Percentiles rank a stretch among this genome's conserved stretches.
Evolutionary conservation across 176 grass and related monocot genomes (phyloP).

Genomic region (Avena insularis): DNA sequence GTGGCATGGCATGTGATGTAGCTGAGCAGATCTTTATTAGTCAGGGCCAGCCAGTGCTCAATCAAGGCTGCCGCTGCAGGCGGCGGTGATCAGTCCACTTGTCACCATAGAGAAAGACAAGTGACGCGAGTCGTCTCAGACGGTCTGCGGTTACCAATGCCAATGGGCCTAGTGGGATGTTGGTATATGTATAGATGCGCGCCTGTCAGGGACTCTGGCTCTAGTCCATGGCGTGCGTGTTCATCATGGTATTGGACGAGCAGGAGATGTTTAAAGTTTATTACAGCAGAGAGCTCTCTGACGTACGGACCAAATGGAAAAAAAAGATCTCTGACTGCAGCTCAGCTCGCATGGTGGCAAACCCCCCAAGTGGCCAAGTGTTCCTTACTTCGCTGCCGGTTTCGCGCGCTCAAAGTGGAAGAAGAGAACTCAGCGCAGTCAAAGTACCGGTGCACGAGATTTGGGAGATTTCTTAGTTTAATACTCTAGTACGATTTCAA

Average conservation of each 20-base stretch:
- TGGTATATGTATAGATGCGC: too few relatives aligned
- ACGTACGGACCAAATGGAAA: neutral
- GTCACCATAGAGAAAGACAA: neutral
- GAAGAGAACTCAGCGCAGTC: neutral
- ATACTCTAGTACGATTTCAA: neutral
- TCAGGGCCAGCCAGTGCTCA: neutral
- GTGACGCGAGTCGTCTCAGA: neutral
- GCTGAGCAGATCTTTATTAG: neutral
- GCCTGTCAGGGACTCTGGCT: neutral
- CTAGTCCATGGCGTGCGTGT: neutral
- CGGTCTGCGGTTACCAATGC: neutral
- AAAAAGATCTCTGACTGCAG: neutral
- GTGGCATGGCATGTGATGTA: neutral
- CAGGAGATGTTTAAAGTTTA: conserved; percentile 24
- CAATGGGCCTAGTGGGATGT: too few relatives aligned
- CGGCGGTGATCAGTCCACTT: conserved; percentile 1
- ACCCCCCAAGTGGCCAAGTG: neutral
- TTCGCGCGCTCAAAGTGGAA: neutral
- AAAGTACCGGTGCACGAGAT: neutral
- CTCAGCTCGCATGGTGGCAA: neutral
- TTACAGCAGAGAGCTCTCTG: neutral
- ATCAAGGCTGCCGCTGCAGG: neutral
- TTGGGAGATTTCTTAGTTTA: neutral
- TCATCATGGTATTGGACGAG: conserved; percentile 1
- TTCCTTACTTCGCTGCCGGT: conserved; percentile 12